Base-by-base conservation (phyloP, 2,329 filamentous ascomycete genomes). In the Pyricularia pennisetigena region DNA sequence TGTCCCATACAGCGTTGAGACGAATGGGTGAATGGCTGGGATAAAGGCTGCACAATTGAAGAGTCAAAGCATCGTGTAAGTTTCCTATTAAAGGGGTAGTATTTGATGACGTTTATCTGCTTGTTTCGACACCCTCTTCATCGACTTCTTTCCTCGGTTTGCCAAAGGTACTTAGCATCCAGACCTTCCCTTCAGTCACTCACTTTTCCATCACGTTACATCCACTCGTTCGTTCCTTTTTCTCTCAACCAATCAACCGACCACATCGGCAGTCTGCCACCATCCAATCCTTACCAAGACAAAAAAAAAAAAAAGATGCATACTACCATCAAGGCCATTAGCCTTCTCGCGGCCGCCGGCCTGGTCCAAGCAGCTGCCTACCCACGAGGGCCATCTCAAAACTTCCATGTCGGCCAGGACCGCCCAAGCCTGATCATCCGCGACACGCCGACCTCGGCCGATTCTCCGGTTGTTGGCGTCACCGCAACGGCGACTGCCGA, bases 401-500 rank as follows among this genome's bases (percentile, higher is more conserved):
- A 29, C 61, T 3, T 9, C 9, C 12, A 23, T 30, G 29, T 30
- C 10, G 23, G 57, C n/a, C 23, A 26, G n/a, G 57, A 4, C 30
- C 9, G 10, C 9, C 63, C 63, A 14, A 32, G 3, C 26, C 30
- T 32, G 16, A 41, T 30, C 14, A 32, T 5, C 30, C 14, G 29
- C 5, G 29, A 30, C 30, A 35, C 20, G 1, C 14, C 26, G 16
- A 35, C 29, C 30, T 41, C 63, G 8, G 29, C 30, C 20, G 32
- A 10, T 10, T 30, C 32, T 2, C 7, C 29, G 20, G 29, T 30
- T 8, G 29, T 64, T 28, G 26, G 70, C 35, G 82, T 84, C 75
- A 88, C 85, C 20, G 82, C 85, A 3, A 88, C 85, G 3, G 79
- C 76, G 29, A 75, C 82, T 23, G 75, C 79, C 24, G 79, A 80